Evolutionary conservation across 176 grass and related monocot species (phyloP).

Genomic region (Oryza glaberrima): DNA sequence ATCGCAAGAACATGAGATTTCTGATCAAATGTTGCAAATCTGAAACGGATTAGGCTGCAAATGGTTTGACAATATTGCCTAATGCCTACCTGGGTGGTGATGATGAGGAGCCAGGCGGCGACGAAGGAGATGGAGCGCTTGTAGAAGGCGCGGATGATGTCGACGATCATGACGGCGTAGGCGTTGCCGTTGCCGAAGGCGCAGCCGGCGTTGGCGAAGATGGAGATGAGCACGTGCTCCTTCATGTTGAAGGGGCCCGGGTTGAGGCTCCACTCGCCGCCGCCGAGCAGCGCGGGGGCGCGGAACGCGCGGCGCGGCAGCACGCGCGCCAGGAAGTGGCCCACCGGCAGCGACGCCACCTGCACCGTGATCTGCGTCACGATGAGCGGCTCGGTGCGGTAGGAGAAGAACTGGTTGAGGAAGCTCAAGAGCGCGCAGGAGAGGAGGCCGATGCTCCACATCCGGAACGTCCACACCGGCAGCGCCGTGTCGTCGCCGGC

Average conservation of each 20-base stretch:
- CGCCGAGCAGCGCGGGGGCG: conserved; percentile 16
- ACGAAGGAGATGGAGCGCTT: conserved; percentile 66
- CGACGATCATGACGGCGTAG: conserved; percentile 75
- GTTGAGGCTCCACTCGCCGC: conserved; percentile 69
- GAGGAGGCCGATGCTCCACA: conserved; percentile 73
- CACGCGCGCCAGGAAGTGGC: conserved; percentile 66
- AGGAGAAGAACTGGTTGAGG: conserved; percentile 97
- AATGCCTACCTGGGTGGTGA: conserved; percentile 72
- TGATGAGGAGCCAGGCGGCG: conserved; percentile 75
- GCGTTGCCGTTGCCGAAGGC: conserved; percentile 77
- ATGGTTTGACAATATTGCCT: not conserved
- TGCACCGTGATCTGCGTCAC: conserved; percentile 89
- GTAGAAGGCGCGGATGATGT: conserved; percentile 86
- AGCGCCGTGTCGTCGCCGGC: conserved; percentile 70
- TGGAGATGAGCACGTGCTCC: conserved; percentile 99
- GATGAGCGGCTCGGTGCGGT: conserved; percentile 80
- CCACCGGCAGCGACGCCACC: conserved; percentile 82
- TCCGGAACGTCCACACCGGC: conserved; percentile 96
- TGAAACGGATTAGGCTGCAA: not conserved
- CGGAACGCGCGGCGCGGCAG: conserved; percentile 53
- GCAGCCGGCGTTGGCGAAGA: conserved; percentile 92
- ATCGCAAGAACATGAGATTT: not conserved
- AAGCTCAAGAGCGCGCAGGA: conserved; percentile 78
- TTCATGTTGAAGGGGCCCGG: conserved; percentile 96
- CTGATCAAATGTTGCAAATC: not conserved